Base-by-base conservation (phyloP, 106 monocot species). In the Allium cepa region DNA sequence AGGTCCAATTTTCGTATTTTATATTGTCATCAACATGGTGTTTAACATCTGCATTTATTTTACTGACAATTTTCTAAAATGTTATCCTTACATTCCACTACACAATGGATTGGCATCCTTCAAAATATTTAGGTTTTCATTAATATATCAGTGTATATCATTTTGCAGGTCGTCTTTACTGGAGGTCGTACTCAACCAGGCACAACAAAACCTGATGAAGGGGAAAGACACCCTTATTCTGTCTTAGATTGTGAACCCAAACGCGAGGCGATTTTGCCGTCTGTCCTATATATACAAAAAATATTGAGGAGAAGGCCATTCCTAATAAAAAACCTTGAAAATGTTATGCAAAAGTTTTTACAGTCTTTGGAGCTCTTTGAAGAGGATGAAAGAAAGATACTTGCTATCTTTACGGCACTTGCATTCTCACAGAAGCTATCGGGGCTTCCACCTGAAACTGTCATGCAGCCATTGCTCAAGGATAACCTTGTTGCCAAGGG, bases 141-240 rank as follows among this genome's bases (percentile, higher is more conserved):
- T 22, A 22, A 22, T 22, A 22, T 22, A 22, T 22, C 1, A 22
- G 0, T 22, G 0, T 22, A 22, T 22, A 22, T 22, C n/a, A 11
- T 59, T 36, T 8, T 88, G 57, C 73, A 94, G 94, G 94, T 96
- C 26, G 78, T 96, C 53, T 92, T 96, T 86, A 86, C 86, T 62
- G 96, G 96, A 55, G 92, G 96, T 26, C 96, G 96, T 17, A 92
- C 96, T 55, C 96, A 92, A 69, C 91, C 96, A 53, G 96, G 96
- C 60, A 96, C 96, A 74, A 76, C 82, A 78, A 96, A 96, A 56
- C 71, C 96, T 66, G 95, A 95, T 60, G 95, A 96, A 74, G 92
- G 96, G 63, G 92, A 92, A 15, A 79, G 73, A 27, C 96, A 96
- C 67, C 18, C 78, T 8, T 82, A 80, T 57, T 92, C 96, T 53